Evolutionary conservation across 805 yeast genomes (phyloP).

Genomic region (Sugiyamaella marilandica): DNA sequence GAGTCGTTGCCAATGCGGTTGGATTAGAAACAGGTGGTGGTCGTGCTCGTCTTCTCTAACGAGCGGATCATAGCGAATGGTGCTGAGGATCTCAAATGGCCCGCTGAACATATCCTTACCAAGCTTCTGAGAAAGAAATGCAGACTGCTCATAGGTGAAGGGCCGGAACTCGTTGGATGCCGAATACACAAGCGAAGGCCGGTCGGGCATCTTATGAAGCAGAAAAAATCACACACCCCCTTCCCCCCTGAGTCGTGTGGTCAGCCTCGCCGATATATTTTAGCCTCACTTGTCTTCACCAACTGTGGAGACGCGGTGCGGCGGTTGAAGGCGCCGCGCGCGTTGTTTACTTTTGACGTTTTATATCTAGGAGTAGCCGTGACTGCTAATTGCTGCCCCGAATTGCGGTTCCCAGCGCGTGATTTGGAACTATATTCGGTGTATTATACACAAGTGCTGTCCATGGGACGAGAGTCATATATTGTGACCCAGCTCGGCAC

Average conservation of each 20-base stretch:
- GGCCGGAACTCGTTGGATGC: conserved; percentile 5
- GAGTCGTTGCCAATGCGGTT: conserved; percentile 60
- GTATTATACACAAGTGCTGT: background rate
- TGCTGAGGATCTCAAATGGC: conserved; percentile 56
- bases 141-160: conserved; percentile 5
- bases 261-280: background rate
- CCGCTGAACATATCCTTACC: background rate
- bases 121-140: background rate
- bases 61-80: conserved; percentile 71
- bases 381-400: background rate
- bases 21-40: conserved; percentile 52
- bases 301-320: background rate
- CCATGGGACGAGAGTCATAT: conserved; percentile 20
- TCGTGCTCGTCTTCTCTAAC: conserved; percentile 33
- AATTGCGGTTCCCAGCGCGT: background rate
- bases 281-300: background rate
- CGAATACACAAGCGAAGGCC: background rate
- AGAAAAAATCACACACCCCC: background rate
- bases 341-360: background rate
- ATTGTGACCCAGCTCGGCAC: conserved; percentile 25
- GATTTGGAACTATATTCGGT: no score
- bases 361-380: background rate
- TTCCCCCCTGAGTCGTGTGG: no score
- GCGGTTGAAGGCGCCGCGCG: background rate
- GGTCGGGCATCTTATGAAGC: background rate